Evolutionary conservation across 1,139 yeast species (phyloP).

Genomic region (Sugiyamaella neomexicana): DNA sequence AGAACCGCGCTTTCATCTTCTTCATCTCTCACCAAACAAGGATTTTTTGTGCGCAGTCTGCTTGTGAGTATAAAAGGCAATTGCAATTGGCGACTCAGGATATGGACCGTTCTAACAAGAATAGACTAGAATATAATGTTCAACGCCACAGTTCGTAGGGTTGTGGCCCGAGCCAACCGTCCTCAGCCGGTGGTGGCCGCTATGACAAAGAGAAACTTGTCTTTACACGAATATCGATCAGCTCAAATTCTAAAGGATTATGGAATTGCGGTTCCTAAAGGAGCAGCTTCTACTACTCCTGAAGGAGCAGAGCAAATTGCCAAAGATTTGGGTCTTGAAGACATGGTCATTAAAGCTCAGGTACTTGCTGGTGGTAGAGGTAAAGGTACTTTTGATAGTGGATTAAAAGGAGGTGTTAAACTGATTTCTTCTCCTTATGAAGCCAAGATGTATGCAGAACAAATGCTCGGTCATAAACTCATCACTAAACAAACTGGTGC

Average conservation of each 20-base stretch:
- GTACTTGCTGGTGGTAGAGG: constrained; percentile 99
- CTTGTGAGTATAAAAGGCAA: not conserved
- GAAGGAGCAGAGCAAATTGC: constrained; percentile 87
- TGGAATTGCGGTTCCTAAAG: constrained; percentile 90
- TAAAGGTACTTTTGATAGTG: constrained; percentile 95
- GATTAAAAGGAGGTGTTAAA: constrained; percentile 96
- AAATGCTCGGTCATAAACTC: constrained; percentile 89
- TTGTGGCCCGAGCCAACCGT: constrained; percentile 12
- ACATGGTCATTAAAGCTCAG: constrained; percentile 95
- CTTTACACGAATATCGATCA: constrained; percentile 95
- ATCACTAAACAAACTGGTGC: constrained; percentile 98
- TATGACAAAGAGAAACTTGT: constrained; percentile 56
- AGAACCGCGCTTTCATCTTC: constrained; percentile 10
- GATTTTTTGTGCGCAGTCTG: not conserved
- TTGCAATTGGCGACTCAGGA: not conserved
- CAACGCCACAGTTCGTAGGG: constrained; percentile 15
- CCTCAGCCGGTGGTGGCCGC: constrained; percentile 21
- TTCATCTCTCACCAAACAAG: constrained; percentile 3
- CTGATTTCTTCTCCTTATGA: constrained; percentile 82
- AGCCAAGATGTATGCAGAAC: constrained; percentile 80
- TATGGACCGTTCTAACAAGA: not conserved
- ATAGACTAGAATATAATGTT: constrained; percentile 10
- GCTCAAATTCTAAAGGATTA: constrained; percentile 78
- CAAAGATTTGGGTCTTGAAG: constrained; percentile 60
- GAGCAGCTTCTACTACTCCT: constrained; percentile 87